phyloP scores from a whole-genome alignment of 2,329 filamentous ascomycete species.

The Thelonectria olida region DNA sequence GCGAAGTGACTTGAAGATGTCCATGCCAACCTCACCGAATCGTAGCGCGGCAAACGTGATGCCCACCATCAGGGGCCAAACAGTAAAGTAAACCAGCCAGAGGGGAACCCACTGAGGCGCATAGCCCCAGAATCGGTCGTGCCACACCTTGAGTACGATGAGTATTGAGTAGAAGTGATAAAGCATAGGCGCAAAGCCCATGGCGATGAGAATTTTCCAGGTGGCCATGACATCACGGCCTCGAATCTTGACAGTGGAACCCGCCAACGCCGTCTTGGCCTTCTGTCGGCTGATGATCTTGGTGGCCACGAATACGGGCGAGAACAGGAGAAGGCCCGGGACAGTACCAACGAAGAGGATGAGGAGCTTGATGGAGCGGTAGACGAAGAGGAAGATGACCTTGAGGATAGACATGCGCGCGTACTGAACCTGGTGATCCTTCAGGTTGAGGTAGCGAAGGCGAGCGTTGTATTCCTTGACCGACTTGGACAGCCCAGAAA shows the following conservation, averaged over 20 bases:
- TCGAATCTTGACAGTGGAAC: constrained; percentile 87
- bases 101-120: constrained; percentile 83
- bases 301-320: constrained; percentile 85
- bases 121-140: constrained; percentile 83
- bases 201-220: constrained; percentile 91
- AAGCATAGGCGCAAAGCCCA: constrained; percentile 82
- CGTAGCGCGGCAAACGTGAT: constrained; percentile 93
- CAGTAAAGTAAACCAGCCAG: constrained; percentile 77
- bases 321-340: constrained; percentile 87
- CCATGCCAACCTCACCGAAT: constrained; percentile 98
- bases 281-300: constrained; percentile 85
- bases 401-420: constrained; percentile 82
- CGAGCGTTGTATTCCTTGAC: constrained; percentile 89
- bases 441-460: constrained; percentile 84
- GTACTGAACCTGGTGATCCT: constrained; percentile 95
- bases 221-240: constrained; percentile 91
- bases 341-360: constrained; percentile 83
- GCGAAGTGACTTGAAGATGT: constrained; percentile 93
- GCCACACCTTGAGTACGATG: constrained; percentile 80
- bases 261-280: constrained; percentile 83
- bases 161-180: constrained; percentile 84
- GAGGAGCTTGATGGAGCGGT: constrained; percentile 80
- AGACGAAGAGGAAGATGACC: constrained; percentile 80
- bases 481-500: constrained; percentile 76
- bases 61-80: constrained; percentile 82